Base-by-base conservation (phyloP, 2,329 filamentous ascomycete genomes). In the Camillea tinctor region DNA sequence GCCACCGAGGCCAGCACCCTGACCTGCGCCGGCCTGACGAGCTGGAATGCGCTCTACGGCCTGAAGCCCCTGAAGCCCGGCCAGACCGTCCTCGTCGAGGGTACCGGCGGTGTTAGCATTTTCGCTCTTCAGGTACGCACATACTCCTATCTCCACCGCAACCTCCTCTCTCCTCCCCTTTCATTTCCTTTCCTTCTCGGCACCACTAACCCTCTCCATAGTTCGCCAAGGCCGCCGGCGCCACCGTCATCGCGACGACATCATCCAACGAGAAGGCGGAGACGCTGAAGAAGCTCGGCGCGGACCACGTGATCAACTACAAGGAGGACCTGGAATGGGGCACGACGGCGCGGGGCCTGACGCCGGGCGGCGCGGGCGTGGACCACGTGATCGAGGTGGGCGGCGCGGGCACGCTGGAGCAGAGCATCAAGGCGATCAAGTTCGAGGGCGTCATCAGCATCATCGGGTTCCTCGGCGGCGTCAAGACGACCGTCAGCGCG, bases 71-170 rank as follows among this genome's bases (percentile, higher is more conserved):
- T 88, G 60, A 77, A 79, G 68, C 81, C 84, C 0, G 86, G 86
- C 3, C 74, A 83, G 62, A 79, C 73, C 66, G 86, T 91, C 2
- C 79, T 91, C 36, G 87, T 87, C 1, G 86, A 90, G 73, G 88
- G 88, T n/a, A 90, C 87, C 0, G 88, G 88, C 20, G 88, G 88
- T 60, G 88, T 91, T 7, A 84, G 81, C 63, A 80, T 90, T 61
- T 89, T 89, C 60, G 88, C 82, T 3, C 72, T 90, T n/a, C 88
- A 75, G 68, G 71, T 72, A 62, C 22, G 70, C 63, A 17, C 19
- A 15, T 2, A 48, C 23, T 1, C 7, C 6, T 15, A 17, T 3
- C 22, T n/a, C 11, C 19, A 11, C 4, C 2, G 3, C 15, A 40
- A 30, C 22, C 19, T 6, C n/a, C n/a, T 50, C 50, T 24, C 49